phyloP scores from a whole-genome alignment of 2,329 filamentous ascomycete species.

The Colletotrichum scovillei region DNA sequence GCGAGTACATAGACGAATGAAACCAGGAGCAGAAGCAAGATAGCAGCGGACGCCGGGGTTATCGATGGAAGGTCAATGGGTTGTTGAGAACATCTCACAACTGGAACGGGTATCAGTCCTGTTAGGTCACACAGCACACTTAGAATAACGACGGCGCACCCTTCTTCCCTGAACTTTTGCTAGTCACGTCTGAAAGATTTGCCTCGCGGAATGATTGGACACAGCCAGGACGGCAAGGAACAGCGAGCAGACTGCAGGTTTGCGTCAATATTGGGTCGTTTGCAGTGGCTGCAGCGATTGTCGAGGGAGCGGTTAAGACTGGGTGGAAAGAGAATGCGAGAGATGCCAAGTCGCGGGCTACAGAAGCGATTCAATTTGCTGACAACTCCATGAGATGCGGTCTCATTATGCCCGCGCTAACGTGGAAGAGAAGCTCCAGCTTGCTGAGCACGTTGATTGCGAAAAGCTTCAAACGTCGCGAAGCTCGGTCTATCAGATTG shows the following conservation, averaged over 20 bases:
- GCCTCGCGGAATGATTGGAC: not conserved
- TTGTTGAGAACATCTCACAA: not conserved
- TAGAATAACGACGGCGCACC: not conserved
- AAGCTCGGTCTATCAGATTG: too few species aligned
- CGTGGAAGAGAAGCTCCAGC: not conserved
- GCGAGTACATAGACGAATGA: not conserved
- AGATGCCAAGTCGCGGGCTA: not conserved
- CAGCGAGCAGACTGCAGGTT: not conserved
- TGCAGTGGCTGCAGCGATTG: not conserved
- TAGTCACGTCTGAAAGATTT: not conserved
- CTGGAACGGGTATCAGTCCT: not conserved
- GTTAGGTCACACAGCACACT: not conserved
- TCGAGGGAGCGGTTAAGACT: not conserved
- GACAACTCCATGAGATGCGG: not conserved
- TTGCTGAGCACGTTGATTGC: not conserved
- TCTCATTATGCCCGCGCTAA: not conserved
- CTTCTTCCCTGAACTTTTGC: not conserved
- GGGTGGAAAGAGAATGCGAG: not conserved
- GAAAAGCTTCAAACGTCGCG: not conserved
- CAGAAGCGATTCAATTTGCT: not conserved
- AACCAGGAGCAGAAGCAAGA: not conserved
- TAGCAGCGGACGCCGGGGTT: not conserved
- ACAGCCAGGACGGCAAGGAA: not conserved
- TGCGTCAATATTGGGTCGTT: not conserved
- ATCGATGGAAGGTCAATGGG: not conserved